Base-by-base conservation (phyloP, 768 basidiomycete species). In the Suillus variegatus region DNA sequence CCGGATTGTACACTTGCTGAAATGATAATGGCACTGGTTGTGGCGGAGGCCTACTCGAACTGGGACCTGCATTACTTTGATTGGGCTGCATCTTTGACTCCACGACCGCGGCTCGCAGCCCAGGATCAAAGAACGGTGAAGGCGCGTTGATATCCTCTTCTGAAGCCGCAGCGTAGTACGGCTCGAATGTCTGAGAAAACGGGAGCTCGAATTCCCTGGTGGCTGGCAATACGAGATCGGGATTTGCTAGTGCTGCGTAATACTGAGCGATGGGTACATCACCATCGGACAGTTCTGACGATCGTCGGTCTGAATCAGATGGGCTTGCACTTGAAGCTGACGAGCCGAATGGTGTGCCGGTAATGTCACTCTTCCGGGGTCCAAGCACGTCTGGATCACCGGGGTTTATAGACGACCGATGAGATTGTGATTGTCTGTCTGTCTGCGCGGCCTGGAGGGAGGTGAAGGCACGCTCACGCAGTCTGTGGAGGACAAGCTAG, bases 401-500 rank as follows among this genome's bases (percentile, higher is more conserved):
- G 7, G 71, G 65, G 9, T 46, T 49, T 25, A 18, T 13, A 32
- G 63, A 55, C 35, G 56, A 32, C 10, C 16, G 12, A 44, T 32
- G 12, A 14, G 25, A 35, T 61, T 58, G 36, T 16, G 25, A 18
- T 49, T 63, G 36, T 12, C 35, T 9, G 43, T 63, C 76, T 14
- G 68, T 71, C 36, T 67, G 75, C 47, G 70, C 77, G 2, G 75
- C 69, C 9, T 69, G 60, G 60, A 77, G 80, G 8, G 78, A 67
- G 8, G 69, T 55, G 18, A 73, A 69, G 2, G 83, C 82, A 14
- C 82, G 78, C 36, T 72, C 68, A 18, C 68, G 71, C 13, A 84
- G 75, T 61, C 75, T 78, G 57, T 77, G 75, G 8, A 84, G 75
- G 43, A 79, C 79, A 22, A 70, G 67, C 83, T 82, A 61, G 9